Base-by-base conservation (phyloP, 768 basidiomycete genomes). In the Boletus rex-veris region DNA sequence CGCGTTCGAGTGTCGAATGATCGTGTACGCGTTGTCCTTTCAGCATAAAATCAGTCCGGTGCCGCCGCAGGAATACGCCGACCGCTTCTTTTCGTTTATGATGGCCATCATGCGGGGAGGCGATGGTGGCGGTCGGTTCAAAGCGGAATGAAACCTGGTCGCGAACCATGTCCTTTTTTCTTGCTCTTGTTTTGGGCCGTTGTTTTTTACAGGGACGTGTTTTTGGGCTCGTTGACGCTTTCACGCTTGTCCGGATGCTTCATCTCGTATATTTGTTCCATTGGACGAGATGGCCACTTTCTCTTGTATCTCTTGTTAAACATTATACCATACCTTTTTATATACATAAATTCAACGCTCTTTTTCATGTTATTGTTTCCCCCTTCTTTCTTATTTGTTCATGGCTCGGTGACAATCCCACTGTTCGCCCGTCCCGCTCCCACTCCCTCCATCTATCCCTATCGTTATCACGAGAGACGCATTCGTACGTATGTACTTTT, bases 1-100 rank as follows among this genome's bases (percentile, higher is more conserved):
- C 31, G 18, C 18, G 9, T 28, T 9, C 2, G 26, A 16, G 4
- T 52, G 58, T 48, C 24, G n/a, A 42, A 33, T 60, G 39, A 58
- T 62, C 43, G 15, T 38, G 43, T 36, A 43, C 30, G 30, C 24
- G 18, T 19, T 0, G 16, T 19, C 47, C 21, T 53, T 59, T 15
- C 61, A 97, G 93, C 92, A 94, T 65, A 95, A 90, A 67, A 98
- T 98, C 61, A 95, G 92, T 48, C 92, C 95, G 7, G 92, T 98
- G 3, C 87, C 88, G 3, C 93, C 97, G 0, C 61, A 72, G 7
- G 90, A 95, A 61, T 98, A 99, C 66, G 88, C 84, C 4, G 83
- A 90, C 36, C 83, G 97, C 42, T 98, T 99, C 79, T 86, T 90
- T 70, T 54, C 76, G 24, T 94, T 94, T 62, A 86, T 94, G 85